phyloP scores from a whole-genome alignment of 2,329 filamentous ascomycete species.

The Epicoccum sorghinum region DNA sequence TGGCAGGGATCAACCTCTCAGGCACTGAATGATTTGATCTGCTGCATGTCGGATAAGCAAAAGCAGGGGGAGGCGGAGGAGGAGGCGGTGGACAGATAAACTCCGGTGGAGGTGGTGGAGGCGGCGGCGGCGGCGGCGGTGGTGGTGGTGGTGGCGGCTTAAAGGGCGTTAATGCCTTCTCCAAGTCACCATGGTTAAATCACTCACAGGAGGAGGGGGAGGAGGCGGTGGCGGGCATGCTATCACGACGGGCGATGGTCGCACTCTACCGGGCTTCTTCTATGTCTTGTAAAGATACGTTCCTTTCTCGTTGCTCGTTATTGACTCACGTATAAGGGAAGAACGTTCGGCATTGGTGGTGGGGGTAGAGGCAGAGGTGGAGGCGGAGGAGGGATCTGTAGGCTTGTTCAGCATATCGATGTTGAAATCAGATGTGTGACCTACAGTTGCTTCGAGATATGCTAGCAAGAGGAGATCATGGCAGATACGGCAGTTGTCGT shows the following conservation, averaged over 20 bases:
- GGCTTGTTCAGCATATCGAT: background rate
- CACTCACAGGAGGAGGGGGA: slow-evolving; percentile 17
- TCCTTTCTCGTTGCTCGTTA: accelerated
- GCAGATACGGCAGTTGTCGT: slow-evolving; percentile 5
- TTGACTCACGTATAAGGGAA: background rate
- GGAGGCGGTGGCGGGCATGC: slow-evolving; percentile 4
- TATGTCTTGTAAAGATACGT: background rate
- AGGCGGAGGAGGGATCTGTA: background rate
- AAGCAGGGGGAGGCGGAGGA: slow-evolving; percentile 13
- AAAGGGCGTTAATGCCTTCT: background rate
- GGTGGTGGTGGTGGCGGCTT: slow-evolving; percentile 21
- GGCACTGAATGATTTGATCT: background rate
- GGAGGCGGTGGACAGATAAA: slow-evolving; percentile 10
- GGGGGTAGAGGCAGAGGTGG: slow-evolving; percentile 21
- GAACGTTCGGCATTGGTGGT: slow-evolving; percentile 14
- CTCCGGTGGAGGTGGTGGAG: background rate
- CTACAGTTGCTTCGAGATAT: background rate
- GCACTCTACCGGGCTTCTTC: background rate
- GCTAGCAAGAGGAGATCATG: slow-evolving; percentile 8
- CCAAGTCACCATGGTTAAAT: too few relatives aligned
- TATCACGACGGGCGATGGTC: background rate
- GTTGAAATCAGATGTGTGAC: background rate
- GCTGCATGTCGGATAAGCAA: slow-evolving; percentile 12
- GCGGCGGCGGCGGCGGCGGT: slow-evolving; percentile 19
- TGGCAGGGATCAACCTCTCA: slow-evolving; percentile 26